Evolutionary conservation across 176 grass and related monocot species (phyloP).

Genomic region (Luzula sylvatica): DNA sequence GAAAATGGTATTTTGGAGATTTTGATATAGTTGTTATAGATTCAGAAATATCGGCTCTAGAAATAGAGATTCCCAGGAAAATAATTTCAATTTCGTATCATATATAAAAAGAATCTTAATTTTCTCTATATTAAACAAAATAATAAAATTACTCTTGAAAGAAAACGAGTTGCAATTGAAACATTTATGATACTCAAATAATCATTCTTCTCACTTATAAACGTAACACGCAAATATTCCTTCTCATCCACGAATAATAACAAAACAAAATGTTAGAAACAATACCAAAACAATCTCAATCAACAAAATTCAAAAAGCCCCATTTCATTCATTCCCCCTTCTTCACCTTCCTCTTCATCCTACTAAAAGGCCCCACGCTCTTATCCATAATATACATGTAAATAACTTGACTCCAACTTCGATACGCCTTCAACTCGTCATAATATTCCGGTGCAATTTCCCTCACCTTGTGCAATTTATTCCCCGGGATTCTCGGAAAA

Average conservation of each 20-base stretch:
- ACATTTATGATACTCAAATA: too few relatives aligned
- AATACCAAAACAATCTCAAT: not conserved
- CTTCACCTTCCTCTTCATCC: conserved; percentile 85
- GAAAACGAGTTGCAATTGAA: too few relatives aligned
- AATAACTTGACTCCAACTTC: conserved; percentile 91
- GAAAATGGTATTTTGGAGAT: too few relatives aligned
- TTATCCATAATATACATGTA: conserved; percentile 95
- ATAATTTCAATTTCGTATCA: too few relatives aligned
- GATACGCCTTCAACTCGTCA: conserved; percentile 44
- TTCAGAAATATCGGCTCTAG: too few relatives aligned
- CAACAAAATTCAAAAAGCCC: not conserved
- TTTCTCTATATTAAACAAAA: too few relatives aligned
- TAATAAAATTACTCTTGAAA: too few relatives aligned
- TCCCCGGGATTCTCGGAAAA: conserved; percentile 80
- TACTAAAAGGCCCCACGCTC: conserved; percentile 67
- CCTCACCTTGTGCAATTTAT: conserved; percentile 65
- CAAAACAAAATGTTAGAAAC: not conserved
- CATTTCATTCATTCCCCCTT: conserved; percentile 28
- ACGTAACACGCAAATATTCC: not conserved
- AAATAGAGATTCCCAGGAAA: too few relatives aligned
- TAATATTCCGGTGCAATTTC: conserved; percentile 88
- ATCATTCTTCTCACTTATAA: too few relatives aligned
- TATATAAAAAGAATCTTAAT: too few relatives aligned
- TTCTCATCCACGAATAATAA: not conserved
- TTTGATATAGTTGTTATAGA: too few relatives aligned